Percentiles rank a stretch among this genome's conserved stretches.
Conservation (phyloP, 2,329 filamentous ascomycete genomes). For the Fusarium sulawesiense region DNA sequence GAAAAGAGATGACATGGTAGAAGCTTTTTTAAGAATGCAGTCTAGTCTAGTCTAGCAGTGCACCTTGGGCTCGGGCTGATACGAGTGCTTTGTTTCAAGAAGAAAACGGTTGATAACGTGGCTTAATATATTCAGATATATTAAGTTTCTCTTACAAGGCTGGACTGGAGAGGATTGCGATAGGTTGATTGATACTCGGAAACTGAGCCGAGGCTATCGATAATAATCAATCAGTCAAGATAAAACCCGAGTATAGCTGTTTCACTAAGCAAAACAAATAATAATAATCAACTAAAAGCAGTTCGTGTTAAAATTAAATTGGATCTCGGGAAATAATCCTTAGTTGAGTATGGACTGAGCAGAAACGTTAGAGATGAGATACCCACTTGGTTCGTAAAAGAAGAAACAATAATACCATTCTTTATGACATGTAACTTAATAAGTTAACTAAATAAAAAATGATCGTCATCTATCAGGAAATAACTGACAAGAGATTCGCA, state of each 20-base stretch:
- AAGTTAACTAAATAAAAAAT: background rate
- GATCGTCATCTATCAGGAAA: background rate
- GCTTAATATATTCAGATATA: background rate
- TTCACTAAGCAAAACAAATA: background rate
- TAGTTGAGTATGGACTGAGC: conserved; percentile 2
- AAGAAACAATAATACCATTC: background rate
- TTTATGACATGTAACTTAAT: conserved; percentile 3
- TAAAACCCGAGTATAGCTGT: conserved; percentile 5
- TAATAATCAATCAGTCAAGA: background rate
- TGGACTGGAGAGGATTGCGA: background rate
- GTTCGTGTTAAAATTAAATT: conserved; percentile 15
- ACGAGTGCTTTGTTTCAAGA: background rate
- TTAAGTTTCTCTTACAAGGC: background rate
- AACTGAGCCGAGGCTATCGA: conserved; percentile 7
- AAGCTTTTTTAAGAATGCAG: background rate
- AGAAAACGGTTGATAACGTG: background rate
- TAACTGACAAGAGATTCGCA: background rate
- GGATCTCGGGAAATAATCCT: background rate
- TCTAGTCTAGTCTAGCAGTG: too few species aligned
- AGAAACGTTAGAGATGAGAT: background rate
- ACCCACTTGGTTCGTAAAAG: conserved; percentile 1
- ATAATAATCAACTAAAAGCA: background rate
- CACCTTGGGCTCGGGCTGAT: background rate
- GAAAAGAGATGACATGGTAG: background rate
- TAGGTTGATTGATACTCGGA: background rate